Percentiles rank a stretch among this genome's conserved stretches.
phyloP scores from a whole-genome alignment of 1,284 basidiomycete genomes.

The Naganishia sp. region DNA sequence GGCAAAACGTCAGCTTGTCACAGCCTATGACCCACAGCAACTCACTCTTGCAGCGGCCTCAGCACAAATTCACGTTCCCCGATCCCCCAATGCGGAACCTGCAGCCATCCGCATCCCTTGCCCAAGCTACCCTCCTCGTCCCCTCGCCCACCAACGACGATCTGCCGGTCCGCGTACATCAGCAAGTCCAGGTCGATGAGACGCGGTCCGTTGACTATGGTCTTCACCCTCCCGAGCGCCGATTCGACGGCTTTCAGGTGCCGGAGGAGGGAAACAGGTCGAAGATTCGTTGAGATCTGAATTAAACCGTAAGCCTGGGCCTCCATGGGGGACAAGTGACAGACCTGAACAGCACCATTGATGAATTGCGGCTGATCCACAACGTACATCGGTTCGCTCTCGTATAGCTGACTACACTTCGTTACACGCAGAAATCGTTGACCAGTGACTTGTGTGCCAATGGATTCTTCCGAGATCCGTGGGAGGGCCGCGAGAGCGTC shows the following conservation, averaged over 20 bases:
- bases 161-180: constrained; percentile 67
- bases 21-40: neutral
- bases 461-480: constrained; percentile 41
- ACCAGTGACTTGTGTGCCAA: constrained; percentile 36
- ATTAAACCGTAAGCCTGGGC: neutral
- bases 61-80: constrained; percentile 89
- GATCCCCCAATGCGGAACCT: constrained; percentile 80
- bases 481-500: constrained; percentile 67
- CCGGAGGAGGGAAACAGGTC: constrained; percentile 64
- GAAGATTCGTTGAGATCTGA: constrained; percentile 72
- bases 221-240: constrained; percentile 76
- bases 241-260: constrained; percentile 75
- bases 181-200: constrained; percentile 90
- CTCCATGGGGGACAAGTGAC: constrained; percentile 41
- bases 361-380: constrained; percentile 84
- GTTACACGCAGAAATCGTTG: constrained; percentile 57
- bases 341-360: constrained; percentile 85
- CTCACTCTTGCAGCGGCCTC: constrained; percentile 71
- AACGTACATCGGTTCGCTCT: constrained; percentile 94
- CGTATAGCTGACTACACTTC: constrained; percentile 88
- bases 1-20: neutral
- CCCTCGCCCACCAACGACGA: constrained; percentile 61
- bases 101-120: constrained; percentile 62
- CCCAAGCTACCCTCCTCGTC: constrained; percentile 60
- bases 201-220: constrained; percentile 82